phyloP scores from a whole-genome alignment of 495 filamentous ascomycete species.

The Bathelium albidoporum region DNA sequence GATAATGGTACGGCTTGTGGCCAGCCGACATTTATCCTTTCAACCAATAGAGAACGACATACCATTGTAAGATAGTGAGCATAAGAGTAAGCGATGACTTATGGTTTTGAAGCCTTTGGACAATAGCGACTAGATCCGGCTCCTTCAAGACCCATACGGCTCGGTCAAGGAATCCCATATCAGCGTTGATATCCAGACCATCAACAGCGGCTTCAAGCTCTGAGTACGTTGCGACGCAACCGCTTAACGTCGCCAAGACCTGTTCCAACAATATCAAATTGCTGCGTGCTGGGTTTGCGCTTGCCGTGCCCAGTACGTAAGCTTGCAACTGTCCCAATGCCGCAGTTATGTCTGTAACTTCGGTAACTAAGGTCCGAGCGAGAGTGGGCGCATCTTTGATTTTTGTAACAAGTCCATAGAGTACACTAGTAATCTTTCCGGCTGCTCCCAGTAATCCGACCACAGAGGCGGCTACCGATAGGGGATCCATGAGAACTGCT shows the following conservation, averaged over 20 bases:
- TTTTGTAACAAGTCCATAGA: background rate
- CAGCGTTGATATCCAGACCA: background rate
- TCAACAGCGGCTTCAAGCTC: background rate
- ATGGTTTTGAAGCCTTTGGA: slow-evolving; percentile 8
- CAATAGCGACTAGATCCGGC: background rate
- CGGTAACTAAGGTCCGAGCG: background rate
- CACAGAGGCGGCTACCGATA: background rate
- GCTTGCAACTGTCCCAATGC: background rate
- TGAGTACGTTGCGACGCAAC: slow-evolving; percentile 6
- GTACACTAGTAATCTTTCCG: background rate
- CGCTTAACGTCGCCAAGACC: slow-evolving; percentile 4
- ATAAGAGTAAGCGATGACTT: slow-evolving; percentile 8
- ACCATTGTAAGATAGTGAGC: slow-evolving; percentile 13
- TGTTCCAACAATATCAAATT: slow-evolving; percentile 7
- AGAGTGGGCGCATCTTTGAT: background rate
- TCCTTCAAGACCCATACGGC: slow-evolving; percentile 6
- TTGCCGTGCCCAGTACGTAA: background rate
- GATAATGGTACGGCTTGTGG: background rate
- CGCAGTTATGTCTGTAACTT: background rate
- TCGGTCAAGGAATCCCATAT: background rate
- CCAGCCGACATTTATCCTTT: background rate
- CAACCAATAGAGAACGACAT: background rate
- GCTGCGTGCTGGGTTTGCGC: background rate
- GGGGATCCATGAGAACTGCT: background rate
- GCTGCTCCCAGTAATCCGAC: background rate